Evolutionary conservation across 2,329 filamentous ascomycete species (phyloP).

Genomic region (Harringtonia lauricola): DNA sequence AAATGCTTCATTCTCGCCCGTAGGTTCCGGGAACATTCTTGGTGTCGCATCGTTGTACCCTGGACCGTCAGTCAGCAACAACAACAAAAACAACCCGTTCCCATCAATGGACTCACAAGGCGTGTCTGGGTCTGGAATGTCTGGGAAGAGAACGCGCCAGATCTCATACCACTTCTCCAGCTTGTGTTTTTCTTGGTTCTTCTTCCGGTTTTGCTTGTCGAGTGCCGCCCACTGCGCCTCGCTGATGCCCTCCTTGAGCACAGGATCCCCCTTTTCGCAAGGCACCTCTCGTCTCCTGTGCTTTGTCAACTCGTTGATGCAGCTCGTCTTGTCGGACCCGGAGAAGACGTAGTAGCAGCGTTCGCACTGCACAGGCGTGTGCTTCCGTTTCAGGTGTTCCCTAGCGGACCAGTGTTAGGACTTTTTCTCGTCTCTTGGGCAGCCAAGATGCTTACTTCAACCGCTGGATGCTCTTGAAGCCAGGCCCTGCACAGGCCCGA

Average conservation of each 20-base stretch:
- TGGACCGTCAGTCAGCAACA: neutral
- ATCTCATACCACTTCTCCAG: conserved; percentile 20
- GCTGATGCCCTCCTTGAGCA: conserved; percentile 16
- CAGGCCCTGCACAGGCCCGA: conserved; percentile 16
- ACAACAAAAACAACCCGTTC: neutral
- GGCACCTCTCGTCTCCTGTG: conserved; percentile 12
- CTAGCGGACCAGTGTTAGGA: conserved; percentile 5
- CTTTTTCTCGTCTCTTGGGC: neutral
- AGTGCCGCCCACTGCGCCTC: conserved; percentile 15
- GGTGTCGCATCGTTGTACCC: conserved; percentile 12
- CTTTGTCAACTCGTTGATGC: conserved; percentile 10
- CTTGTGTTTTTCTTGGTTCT: conserved; percentile 17
- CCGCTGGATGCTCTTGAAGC: conserved; percentile 17
- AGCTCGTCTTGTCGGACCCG: conserved; percentile 7
- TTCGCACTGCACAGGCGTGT: conserved; percentile 17
- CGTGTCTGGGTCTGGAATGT: conserved; percentile 10
- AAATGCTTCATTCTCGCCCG: conserved; percentile 13
- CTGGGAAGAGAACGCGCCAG: conserved; percentile 16
- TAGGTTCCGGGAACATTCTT: conserved; percentile 5
- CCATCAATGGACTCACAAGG: conserved; percentile 13
- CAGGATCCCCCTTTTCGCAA: conserved; percentile 13
- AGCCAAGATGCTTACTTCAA: conserved; percentile 13
- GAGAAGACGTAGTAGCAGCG: conserved; percentile 16
- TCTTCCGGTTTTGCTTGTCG: conserved; percentile 17
- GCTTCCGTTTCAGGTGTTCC: conserved; percentile 17